These are phyloP conservation scores for Porogramme epimiltina DNA, from an alignment of 1,284 basidiomycete species.

Conservation along the genomic window DNA sequence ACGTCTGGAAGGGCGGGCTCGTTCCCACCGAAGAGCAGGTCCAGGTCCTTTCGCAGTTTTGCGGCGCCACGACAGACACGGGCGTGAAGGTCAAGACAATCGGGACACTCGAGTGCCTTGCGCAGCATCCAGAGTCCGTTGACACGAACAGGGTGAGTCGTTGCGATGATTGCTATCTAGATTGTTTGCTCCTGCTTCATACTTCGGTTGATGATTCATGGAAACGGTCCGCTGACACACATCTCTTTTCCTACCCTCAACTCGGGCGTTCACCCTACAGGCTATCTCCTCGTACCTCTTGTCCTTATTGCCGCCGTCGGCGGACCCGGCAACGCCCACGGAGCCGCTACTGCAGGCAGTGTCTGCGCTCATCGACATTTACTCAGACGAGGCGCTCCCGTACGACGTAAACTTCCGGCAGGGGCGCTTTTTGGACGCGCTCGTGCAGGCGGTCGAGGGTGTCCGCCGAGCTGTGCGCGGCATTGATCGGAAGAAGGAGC, in stretches of 20 bases:
- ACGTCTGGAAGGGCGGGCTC: constrained; percentile 63
- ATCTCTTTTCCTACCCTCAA: constrained; percentile 19
- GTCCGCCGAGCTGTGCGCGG: constrained; percentile 49
- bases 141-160: constrained; percentile 69
- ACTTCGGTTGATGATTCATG: background rate
- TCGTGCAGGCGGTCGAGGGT: constrained; percentile 45
- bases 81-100: constrained; percentile 74
- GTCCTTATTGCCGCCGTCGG: constrained; percentile 49
- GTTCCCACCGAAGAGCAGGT: constrained; percentile 63
- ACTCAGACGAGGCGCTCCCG: constrained; percentile 84
- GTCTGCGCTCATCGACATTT: constrained; percentile 92
- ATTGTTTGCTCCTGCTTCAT: constrained; percentile 1
- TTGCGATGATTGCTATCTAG: constrained; percentile 4
- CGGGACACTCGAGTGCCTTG: constrained; percentile 82
- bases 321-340: constrained; percentile 46
- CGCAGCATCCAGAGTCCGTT: constrained; percentile 64
- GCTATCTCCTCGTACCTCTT: constrained; percentile 71
- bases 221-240: constrained; percentile 1
- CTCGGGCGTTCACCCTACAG: constrained; percentile 38
- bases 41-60: constrained; percentile 67
- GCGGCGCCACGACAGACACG: constrained; percentile 55
- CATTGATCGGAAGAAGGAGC: constrained; percentile 41
- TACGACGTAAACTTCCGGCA: constrained; percentile 85
- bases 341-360: constrained; percentile 82
- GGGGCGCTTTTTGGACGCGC: constrained; percentile 38